These are phyloP conservation scores for Neurospora tetrasperma DNA, from an alignment of 495 filamentous ascomycete species.

Conservation along the genomic window DNA sequence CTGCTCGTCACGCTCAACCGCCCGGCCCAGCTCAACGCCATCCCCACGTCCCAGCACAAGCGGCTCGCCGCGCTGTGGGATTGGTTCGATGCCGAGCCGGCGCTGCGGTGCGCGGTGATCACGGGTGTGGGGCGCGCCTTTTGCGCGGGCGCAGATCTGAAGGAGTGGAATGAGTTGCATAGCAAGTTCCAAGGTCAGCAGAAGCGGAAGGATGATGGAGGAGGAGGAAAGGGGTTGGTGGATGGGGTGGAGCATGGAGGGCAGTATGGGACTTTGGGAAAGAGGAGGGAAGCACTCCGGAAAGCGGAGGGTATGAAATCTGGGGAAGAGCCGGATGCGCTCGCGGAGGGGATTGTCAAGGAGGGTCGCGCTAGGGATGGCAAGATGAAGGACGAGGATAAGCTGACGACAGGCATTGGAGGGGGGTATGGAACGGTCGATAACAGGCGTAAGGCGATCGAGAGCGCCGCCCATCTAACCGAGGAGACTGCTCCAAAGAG, in stretches of 20 bases:
- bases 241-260: neutral
- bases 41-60: slow-evolving; percentile 39
- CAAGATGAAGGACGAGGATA: neutral
- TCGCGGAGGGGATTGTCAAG: neutral
- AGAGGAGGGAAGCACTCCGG: neutral
- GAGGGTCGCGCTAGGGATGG: neutral
- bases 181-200: neutral
- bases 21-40: slow-evolving; percentile 47
- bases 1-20: slow-evolving; percentile 55
- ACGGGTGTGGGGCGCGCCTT: slow-evolving; percentile 47
- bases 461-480: neutral
- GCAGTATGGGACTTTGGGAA: neutral
- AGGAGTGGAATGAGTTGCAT: slow-evolving; percentile 31
- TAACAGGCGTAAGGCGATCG: neutral
- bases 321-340: neutral
- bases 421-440: neutral
- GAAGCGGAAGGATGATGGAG: neutral
- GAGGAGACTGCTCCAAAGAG: neutral
- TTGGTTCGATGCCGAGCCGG: slow-evolving; percentile 50
- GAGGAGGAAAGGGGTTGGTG: slow-evolving; percentile 27
- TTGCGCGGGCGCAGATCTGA: slow-evolving; percentile 49
- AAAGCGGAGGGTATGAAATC: neutral
- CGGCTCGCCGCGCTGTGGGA: slow-evolving; percentile 41
- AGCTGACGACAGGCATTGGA: neutral
- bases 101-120: slow-evolving; percentile 44